Base-by-base conservation (phyloP, 345 rosid genomes). In the Lumnitzera littorea region DNA sequence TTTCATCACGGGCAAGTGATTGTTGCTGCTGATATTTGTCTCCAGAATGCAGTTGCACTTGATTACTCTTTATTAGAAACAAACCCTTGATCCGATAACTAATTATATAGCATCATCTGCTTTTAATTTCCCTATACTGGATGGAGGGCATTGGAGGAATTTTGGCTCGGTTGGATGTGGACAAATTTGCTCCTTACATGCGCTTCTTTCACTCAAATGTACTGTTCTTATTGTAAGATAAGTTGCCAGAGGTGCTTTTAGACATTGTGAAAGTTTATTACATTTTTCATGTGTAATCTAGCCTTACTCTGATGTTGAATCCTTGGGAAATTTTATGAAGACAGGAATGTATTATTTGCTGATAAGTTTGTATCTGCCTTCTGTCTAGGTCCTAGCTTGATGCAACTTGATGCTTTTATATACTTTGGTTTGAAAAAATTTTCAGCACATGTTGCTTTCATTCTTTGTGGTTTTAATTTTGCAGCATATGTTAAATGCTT, bases 1-100 rank as follows among this genome's bases (percentile, higher is more conserved):
- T 69, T 95, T 88, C 88, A 88, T 95, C 95, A 88, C 94, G 79
- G 99, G 99, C 99, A 95, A 95, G 97, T 95, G 99, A 95, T 82
- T 76, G 59, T 70, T 69, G 87, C 80, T 83, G 84, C 79, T 77
- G 92, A 64, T 80, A 77, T 77, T 80, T 86, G 83, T 78, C 87
- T 83, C 81, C 80, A 78, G 86, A 84, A 73, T 73, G 87, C 78
- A 75, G 90, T 83, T 90, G 84, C 72, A 41, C 79, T 82, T 70
- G 83, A 82, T 82, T 75, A 75, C 68, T 76, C 81, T 80, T 72
- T 20, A 20, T 79, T 85, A 68, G 78, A 76, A 74, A 73, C 78
- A 80, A 81, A 81, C 80, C 67, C 66, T 60, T 74, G 67, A 75
- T 70, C 65, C 75, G 78, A 84, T 73, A 65, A 86, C 99, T 94